phyloP scores from a whole-genome alignment of 495 filamentous ascomycete species.

The Lepraria neglecta region DNA sequence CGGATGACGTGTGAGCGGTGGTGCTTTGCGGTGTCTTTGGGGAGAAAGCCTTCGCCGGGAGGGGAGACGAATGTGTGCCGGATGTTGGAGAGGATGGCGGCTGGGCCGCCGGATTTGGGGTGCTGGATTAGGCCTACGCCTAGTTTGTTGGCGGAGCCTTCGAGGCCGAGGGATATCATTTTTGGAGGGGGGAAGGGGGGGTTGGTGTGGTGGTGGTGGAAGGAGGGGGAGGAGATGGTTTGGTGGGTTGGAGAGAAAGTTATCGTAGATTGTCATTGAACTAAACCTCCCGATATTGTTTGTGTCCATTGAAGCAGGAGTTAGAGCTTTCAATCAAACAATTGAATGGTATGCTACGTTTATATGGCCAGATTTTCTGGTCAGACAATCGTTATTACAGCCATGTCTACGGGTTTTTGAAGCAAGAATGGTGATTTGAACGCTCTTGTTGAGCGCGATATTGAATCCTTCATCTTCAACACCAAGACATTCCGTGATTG shows the following conservation, averaged over 20 bases:
- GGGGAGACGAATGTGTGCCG: slow-evolving; percentile 90
- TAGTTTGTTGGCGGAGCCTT: slow-evolving; percentile 96
- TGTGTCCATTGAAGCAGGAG: too few species aligned
- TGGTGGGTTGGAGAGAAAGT: neutral
- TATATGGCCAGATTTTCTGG: too few species aligned
- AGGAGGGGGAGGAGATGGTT: neutral
- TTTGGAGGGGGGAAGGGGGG: slow-evolving; percentile 20
- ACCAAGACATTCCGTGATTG: too few species aligned
- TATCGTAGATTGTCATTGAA: neutral
- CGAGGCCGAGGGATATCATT: slow-evolving; percentile 86
- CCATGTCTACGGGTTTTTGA: too few species aligned
- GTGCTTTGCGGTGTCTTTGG: slow-evolving; percentile 90
- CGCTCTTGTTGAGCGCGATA: too few species aligned
- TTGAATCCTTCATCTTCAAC: too few species aligned
- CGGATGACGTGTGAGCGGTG: slow-evolving; percentile 80
- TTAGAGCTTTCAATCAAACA: too few species aligned
- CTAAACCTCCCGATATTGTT: too few species aligned
- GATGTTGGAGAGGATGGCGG: slow-evolving; percentile 84
- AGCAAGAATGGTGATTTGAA: too few species aligned
- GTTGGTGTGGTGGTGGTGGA: neutral
- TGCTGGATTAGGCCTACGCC: slow-evolving; percentile 91
- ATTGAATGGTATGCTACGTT: too few species aligned
- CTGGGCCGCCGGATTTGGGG: slow-evolving; percentile 52
- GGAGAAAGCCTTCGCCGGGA: slow-evolving; percentile 89
- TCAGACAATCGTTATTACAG: too few species aligned